Conservation (phyloP, 768 basidiomycete genomes). For the Dacryopinax spathularia region DNA sequence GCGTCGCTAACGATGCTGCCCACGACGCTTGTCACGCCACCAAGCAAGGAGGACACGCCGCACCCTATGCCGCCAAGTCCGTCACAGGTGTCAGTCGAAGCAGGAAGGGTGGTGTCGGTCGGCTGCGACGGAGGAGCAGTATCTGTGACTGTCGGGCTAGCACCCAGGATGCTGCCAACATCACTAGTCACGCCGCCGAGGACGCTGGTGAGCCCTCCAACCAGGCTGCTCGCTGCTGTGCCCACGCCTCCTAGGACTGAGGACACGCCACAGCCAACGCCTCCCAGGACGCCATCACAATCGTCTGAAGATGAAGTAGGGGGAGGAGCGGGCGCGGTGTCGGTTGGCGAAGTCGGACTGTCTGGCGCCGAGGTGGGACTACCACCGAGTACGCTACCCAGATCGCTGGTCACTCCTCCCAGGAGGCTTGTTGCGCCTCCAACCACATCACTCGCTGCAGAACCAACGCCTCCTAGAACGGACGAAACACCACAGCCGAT, state of each 20-base stretch:
- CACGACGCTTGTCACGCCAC: background rate
- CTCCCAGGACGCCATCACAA: background rate
- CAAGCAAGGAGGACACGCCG: background rate
- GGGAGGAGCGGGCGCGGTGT: background rate
- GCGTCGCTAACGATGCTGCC: background rate
- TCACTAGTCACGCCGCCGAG: background rate
- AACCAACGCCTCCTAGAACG: background rate
- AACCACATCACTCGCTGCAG: background rate
- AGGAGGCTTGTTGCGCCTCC: background rate
- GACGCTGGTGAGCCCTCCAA: background rate
- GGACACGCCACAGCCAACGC: background rate
- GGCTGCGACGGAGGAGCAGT: slow-evolving; percentile 3
- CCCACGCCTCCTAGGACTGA: background rate
- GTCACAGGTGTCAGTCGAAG: no score
- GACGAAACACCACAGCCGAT: background rate
- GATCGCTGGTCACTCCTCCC: background rate
- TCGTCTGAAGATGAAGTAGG: background rate
- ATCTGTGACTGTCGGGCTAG: slow-evolving; percentile 3
- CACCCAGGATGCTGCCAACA: background rate
- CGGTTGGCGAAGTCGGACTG: slow-evolving; percentile 5
- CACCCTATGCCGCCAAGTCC: background rate
- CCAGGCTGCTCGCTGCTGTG: background rate
- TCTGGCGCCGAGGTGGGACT: no score
- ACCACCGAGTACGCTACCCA: no score
- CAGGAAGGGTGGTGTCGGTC: no score